phyloP scores from a whole-genome alignment of 78 protist genomes.

The Emiliania huxleyi region DNA sequence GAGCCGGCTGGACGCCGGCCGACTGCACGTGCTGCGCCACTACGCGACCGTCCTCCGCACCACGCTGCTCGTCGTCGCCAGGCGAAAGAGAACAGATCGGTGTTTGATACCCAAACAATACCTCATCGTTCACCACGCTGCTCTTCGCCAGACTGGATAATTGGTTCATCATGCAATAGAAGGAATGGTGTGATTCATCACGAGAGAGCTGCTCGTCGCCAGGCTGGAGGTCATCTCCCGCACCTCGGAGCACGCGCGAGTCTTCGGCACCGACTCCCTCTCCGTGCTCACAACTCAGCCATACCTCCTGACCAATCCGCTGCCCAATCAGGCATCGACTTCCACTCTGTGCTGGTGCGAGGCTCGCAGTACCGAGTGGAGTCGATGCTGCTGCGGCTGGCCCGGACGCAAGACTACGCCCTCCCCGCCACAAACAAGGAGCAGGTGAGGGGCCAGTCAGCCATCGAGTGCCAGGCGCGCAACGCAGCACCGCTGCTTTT shows the following conservation, averaged over 20 bases:
- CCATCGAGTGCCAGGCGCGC: slow-evolving; percentile 84
- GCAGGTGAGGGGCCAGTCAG: slow-evolving; percentile 53
- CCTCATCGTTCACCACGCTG: too few relatives aligned
- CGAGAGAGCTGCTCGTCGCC: neutral
- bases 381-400: slow-evolving; percentile 77
- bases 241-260: slow-evolving; percentile 83
- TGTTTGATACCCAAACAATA: too few relatives aligned
- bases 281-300: slow-evolving; percentile 33
- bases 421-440: slow-evolving; percentile 70
- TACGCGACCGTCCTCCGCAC: too few relatives aligned
- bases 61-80: neutral
- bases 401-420: slow-evolving; percentile 69
- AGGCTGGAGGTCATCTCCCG: slow-evolving; percentile 67
- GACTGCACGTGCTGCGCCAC: neutral
- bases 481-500: too few relatives aligned
- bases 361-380: slow-evolving; percentile 95
- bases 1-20: neutral
- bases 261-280: slow-evolving; percentile 87
- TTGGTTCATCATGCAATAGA: too few relatives aligned
- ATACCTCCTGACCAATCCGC: too few relatives aligned
- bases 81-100: too few relatives aligned
- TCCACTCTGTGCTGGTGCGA: slow-evolving; percentile 54
- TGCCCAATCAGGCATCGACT: too few relatives aligned
- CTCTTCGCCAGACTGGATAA: too few relatives aligned
- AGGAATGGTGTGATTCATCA: too few relatives aligned